Conservation (phyloP, 371 early-diverging fungal species). For the Coemansia sp. region DNA sequence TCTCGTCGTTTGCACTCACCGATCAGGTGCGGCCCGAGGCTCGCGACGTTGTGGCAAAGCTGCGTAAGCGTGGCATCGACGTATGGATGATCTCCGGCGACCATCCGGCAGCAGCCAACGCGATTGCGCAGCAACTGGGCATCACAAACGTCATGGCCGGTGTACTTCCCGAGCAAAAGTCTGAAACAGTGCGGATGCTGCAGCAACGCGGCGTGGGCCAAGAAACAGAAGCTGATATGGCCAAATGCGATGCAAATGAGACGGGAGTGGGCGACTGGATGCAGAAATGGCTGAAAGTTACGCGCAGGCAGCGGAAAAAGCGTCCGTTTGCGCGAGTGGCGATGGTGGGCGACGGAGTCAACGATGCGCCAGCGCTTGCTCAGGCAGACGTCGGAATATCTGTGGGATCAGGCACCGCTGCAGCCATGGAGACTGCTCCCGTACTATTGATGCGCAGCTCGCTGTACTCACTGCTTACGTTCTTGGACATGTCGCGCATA, state of each 20-base stretch:
- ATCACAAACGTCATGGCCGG: constrained; percentile 57
- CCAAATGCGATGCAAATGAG: background rate
- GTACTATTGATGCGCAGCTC: constrained; percentile 72
- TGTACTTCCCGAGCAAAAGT: constrained; percentile 51
- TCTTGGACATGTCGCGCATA: constrained; percentile 73
- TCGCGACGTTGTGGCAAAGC: constrained; percentile 70
- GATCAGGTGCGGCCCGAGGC: constrained; percentile 97
- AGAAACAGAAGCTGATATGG: background rate
- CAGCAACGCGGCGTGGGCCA: constrained; percentile 36
- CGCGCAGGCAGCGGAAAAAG: background rate
- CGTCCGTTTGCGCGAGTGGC: constrained; percentile 61
- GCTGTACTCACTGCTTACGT: constrained; percentile 75
- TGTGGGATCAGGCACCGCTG: constrained; percentile 89
- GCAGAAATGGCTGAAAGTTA: background rate
- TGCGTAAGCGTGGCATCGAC: constrained; percentile 87
- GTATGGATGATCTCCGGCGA: constrained; percentile 98
- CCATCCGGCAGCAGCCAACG: constrained; percentile 91
- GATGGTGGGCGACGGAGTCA: constrained; percentile 99
- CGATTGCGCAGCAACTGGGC: constrained; percentile 90
- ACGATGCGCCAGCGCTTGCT: constrained; percentile 94
- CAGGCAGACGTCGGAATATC: constrained; percentile 93
- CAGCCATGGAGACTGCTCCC: constrained; percentile 91
- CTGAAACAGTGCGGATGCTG: constrained; percentile 38
- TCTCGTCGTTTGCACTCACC: constrained; percentile 68
- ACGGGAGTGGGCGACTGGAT: background rate